A percentile compares a stretch with the other conserved stretches of the same genome.
Evolutionary conservation across 768 basidiomycete species (phyloP).

Genomic region (Podaxis sp.): DNA sequence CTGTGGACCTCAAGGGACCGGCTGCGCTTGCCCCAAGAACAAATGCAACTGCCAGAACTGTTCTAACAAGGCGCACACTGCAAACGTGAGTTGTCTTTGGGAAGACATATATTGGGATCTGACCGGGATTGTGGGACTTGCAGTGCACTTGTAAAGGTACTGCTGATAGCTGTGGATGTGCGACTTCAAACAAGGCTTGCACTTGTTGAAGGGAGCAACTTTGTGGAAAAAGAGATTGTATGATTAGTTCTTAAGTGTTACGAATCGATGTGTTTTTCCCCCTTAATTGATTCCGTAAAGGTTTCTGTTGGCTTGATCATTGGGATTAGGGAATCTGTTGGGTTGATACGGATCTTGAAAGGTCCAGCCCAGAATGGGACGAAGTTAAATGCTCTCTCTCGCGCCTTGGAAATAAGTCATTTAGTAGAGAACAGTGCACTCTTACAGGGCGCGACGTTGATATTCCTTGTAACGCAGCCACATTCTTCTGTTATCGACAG

Average conservation of each 20-base stretch:
- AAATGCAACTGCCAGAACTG: conserved; percentile 5
- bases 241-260: not conserved
- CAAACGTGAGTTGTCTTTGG: not conserved
- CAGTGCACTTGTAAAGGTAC: conserved; percentile 1
- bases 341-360: too few species aligned
- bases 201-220: not conserved
- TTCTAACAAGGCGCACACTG: conserved; percentile 7
- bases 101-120: not conserved
- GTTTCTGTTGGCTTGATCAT: not conserved
- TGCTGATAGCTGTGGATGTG: conserved; percentile 4
- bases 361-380: too few species aligned
- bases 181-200: conserved; percentile 1
- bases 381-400: not conserved
- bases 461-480: too few species aligned
- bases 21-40: conserved; percentile 8
- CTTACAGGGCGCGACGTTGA: too few species aligned
- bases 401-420: not conserved
- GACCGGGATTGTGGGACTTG: not conserved
- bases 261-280: too few species aligned
- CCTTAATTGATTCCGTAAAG: not conserved
- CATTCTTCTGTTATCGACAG: not conserved
- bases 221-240: not conserved
- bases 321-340: not conserved
- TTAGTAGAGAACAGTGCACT: not conserved
- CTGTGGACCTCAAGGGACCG: not conserved